Evolutionary conservation across 257 asterid species (phyloP).

Genomic region (Anisodus tanguticus): DNA sequence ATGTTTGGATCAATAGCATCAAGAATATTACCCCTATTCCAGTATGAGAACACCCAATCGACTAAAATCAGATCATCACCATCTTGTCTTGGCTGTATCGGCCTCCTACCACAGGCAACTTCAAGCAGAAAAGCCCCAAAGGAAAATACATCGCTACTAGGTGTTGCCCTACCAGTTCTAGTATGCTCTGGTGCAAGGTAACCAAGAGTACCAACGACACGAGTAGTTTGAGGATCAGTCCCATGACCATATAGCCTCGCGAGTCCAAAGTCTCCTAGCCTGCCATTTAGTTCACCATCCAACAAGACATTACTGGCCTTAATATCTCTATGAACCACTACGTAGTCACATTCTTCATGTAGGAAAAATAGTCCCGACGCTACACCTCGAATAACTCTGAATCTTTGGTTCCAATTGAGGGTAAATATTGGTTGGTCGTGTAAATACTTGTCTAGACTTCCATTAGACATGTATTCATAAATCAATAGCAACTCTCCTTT

Average conservation of each 20-base stretch:
- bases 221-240: slow-evolving; percentile 18
- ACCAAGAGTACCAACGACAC: slow-evolving; percentile 27
- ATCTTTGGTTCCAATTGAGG: slow-evolving; percentile 23
- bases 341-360: slow-evolving; percentile 14
- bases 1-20: slow-evolving; percentile 21
- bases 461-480: slow-evolving; percentile 34
- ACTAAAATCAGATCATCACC: slow-evolving; percentile 11
- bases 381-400: slow-evolving; percentile 15
- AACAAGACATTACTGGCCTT: slow-evolving; percentile 50
- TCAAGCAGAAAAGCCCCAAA: slow-evolving; percentile 25
- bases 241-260: slow-evolving; percentile 25
- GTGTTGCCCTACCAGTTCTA: slow-evolving; percentile 14
- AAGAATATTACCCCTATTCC: slow-evolving; percentile 24
- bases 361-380: background rate
- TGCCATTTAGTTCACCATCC: slow-evolving; percentile 13
- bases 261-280: slow-evolving; percentile 12
- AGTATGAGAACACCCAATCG: slow-evolving; percentile 7
- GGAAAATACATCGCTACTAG: slow-evolving; percentile 25
- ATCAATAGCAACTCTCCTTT: slow-evolving; percentile 13
- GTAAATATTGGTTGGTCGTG: background rate
- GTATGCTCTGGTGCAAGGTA: slow-evolving; percentile 25
- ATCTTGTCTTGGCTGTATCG: background rate
- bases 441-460: slow-evolving; percentile 58
- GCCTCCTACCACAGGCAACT: slow-evolving; percentile 19
- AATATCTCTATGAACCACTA: slow-evolving; percentile 16